Evolutionary conservation across 2,329 filamentous ascomycete genomes (phyloP), one percentile per base, ranked within the genome.

Genomic region (Ceratocystis diversiconidia): DNA sequence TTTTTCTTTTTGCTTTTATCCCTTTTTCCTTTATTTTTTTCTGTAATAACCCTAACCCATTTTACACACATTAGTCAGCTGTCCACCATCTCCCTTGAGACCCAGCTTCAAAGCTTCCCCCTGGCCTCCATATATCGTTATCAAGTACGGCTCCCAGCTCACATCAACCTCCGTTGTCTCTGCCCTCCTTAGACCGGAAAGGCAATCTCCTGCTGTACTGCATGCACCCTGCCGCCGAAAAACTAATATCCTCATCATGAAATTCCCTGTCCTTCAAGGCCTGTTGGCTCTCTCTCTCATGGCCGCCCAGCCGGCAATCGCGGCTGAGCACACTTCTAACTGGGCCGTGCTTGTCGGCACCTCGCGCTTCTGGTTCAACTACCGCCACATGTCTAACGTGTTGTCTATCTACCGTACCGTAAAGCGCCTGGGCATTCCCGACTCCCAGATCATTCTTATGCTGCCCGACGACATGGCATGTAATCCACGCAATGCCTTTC

Each of bases 321-420:
- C 80, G 32, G 83, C 85, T 70, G 87, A 92, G 71, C 94, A 99
- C 77, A 99, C 94, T 17, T 96, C 90, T 74, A 99, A 99, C 77
- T 99, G 94, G 94, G 94, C 94, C 8, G 94, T 99, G 68, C 86
- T 99, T n/a, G 94, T 99, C 67, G 94, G 89, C 70, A 99, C 94
- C 5, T 99, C 94, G 64, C 89, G 94, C 64, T 99, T 99, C 81
- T 99, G 94, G 94, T 99, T 99, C 85, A 99, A 99, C 79, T 99
- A 99, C 77, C 89, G 94, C 66, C 94, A 99, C 76, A 87, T 99
- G 63, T 92, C 94, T 75, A 99, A 99, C 78, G 94, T 96, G 19
- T 85, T 99, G 68, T 96, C 92, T 67, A 86, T 99, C 69, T 99
- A 99, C 78, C 90, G 94, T 67, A 99, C 94, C 66, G 94, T 99